Percentiles rank a stretch among this genome's conserved stretches.
These are phyloP conservation scores for Polychytrium aggregatum DNA, from an alignment of 192 early-diverging fungal species.

Conservation along the genomic window DNA sequence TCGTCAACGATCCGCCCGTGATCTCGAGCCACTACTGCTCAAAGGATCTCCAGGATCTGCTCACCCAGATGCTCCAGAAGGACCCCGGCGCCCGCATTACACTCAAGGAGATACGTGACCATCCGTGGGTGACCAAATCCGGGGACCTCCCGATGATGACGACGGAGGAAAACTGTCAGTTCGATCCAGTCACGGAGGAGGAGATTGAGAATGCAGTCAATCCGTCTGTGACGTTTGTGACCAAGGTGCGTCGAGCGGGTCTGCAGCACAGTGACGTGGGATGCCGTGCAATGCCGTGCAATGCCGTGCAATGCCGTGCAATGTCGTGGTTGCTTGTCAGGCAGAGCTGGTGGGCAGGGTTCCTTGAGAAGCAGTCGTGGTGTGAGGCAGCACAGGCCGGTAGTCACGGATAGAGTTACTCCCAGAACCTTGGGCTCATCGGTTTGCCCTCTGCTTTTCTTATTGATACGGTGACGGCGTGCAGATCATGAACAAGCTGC, in stretches of 20 bases:
- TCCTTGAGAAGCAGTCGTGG: too few relatives aligned
- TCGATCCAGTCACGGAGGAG: constrained; percentile 34
- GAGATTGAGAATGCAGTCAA: constrained; percentile 38
- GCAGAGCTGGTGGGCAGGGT: too few relatives aligned
- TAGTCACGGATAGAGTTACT: too few relatives aligned
- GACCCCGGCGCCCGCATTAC: constrained; percentile 22
- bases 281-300: too few relatives aligned
- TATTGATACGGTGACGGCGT: too few relatives aligned
- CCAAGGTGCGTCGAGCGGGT: constrained; percentile 5
- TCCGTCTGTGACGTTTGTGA: constrained; percentile 24
- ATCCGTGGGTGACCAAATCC: constrained; percentile 31
- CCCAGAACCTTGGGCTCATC: neutral
- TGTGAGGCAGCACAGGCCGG: too few relatives aligned
- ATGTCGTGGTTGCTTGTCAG: too few relatives aligned
- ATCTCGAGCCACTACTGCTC: too few relatives aligned
- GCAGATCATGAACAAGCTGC: constrained; percentile 16
- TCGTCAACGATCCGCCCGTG: constrained; percentile 23
- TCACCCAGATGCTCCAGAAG: constrained; percentile 32
- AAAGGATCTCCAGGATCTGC: constrained; percentile 14
- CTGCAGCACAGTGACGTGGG: neutral
- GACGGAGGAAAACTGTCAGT: constrained; percentile 33
- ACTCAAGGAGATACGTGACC: constrained; percentile 20
- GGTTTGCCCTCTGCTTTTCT: too few relatives aligned
- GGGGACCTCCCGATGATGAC: constrained; percentile 22
- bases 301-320: too few relatives aligned